Evolutionary conservation across 2,329 filamentous ascomycete species (phyloP).

Genomic region (Pyrenophora teres): DNA sequence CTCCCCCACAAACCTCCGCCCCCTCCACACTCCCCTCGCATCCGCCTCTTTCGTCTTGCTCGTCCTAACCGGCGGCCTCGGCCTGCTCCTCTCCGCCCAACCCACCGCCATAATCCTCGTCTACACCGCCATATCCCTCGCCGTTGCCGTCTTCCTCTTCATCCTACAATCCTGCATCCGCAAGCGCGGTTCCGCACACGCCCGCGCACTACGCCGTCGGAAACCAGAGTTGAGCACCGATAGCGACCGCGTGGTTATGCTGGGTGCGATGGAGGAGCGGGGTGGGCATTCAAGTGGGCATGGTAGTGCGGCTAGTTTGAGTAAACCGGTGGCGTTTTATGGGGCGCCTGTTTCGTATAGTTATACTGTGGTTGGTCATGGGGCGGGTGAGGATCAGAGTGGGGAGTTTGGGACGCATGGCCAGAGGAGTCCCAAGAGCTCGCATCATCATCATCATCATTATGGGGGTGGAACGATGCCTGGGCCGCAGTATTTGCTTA

Average conservation of each 20-base stretch:
- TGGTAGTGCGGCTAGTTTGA: conserved; percentile 17
- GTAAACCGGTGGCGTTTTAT: conserved; percentile 6
- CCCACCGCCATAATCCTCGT: conserved; percentile 30
- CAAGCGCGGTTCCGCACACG: conserved; percentile 33
- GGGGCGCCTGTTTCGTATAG: neutral
- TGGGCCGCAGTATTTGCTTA: conserved; percentile 44
- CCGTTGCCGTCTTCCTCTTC: conserved; percentile 29
- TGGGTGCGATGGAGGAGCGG: conserved; percentile 21
- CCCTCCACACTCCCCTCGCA: conserved; percentile 53
- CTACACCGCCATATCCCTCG: conserved; percentile 35
- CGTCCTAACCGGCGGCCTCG: conserved; percentile 41
- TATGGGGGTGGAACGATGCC: conserved; percentile 44
- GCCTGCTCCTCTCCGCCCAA: conserved; percentile 35
- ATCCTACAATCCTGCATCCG: conserved; percentile 32
- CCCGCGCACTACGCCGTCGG: conserved; percentile 22
- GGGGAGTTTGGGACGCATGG: conserved; percentile 16
- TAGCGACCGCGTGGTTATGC: conserved; percentile 30
- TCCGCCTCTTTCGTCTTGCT: conserved; percentile 31
- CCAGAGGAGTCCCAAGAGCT: conserved; percentile 3
- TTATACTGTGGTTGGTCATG: neutral
- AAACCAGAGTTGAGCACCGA: conserved; percentile 10
- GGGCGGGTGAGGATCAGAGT: conserved; percentile 1
- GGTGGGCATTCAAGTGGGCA: neutral
- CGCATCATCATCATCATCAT: neutral
- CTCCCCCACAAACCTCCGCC: conserved; percentile 46